Base-by-base conservation (phyloP, 208 protist species). In the Acanthamoeba castellanii region DNA sequence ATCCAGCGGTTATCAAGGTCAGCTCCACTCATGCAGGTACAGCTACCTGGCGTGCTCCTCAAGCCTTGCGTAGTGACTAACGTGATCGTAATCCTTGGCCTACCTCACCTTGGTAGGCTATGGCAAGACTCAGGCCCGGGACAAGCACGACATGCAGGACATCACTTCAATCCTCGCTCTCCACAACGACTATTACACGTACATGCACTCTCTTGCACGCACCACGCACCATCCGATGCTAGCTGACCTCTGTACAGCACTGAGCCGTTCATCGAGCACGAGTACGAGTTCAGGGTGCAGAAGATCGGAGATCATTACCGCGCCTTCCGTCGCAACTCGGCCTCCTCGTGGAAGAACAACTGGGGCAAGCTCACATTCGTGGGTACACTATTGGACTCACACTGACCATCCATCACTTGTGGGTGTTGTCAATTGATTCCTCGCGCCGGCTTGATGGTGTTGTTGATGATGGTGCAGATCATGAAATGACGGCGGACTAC, bases 1-100 rank as follows among this genome's bases (percentile, higher is more conserved):
- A 55, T 37, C 93, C 93, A 3, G 84, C 82, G n/a, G 82, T 94
- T 7, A 66, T 94, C 90, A 94, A 94, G 32, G 95, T 96, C 52
- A 76, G 76, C 68, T 84, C 42, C 37, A 94, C 87, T 1, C 95
- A 96, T 57, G 95, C 95, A 16, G 94, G 94, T 64, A 72, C 57
- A 45, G 3, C 20, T 6, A 2, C 52, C n/a, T n/a, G n/a, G n/a
- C n/a, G n/a, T n/a, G n/a, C n/a, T n/a, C n/a, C n/a, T n/a, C n/a
- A n/a, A n/a, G n/a, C n/a, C n/a, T n/a, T n/a, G n/a, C n/a, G n/a
- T n/a, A n/a, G n/a, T n/a, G n/a, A n/a, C n/a, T n/a, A n/a, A n/a
- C n/a, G n/a, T n/a, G n/a, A n/a, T n/a, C 47, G 47, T 52, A 4
- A 52, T 14, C 47, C 4, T 52, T 52, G 47, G 7, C 47, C 4